phyloP scores from a whole-genome alignment of 495 filamentous ascomycete species.

The Darksidea phi region DNA sequence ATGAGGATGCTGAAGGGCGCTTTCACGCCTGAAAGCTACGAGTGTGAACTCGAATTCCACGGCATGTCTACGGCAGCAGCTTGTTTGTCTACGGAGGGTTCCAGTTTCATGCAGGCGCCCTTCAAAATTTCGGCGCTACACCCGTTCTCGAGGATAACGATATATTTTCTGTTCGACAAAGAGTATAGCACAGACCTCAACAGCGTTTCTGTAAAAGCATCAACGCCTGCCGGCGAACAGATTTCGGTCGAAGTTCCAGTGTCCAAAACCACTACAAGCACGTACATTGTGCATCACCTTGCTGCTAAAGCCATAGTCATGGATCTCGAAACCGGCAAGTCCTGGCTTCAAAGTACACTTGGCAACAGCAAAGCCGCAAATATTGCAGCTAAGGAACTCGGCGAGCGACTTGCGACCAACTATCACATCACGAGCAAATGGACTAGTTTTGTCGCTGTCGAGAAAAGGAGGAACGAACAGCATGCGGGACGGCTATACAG shows the following conservation, averaged over 20 bases:
- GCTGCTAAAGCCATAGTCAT: neutral
- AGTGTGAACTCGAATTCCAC: constrained; percentile 18
- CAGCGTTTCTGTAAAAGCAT: too few species aligned
- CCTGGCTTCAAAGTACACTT: neutral
- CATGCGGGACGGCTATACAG: too few species aligned
- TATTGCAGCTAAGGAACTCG: neutral
- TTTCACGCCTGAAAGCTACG: constrained; percentile 25
- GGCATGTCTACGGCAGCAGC: neutral
- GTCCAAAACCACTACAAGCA: constrained; percentile 20
- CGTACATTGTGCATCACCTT: constrained; percentile 10
- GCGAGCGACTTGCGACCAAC: constrained; percentile 3
- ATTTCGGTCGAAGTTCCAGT: too few species aligned
- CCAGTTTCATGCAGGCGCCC: neutral
- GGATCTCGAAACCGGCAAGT: neutral
- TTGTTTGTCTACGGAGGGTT: neutral
- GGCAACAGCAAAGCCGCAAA: neutral
- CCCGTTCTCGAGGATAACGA: too few species aligned
- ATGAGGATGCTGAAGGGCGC: constrained; percentile 38
- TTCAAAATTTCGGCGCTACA: too few species aligned
- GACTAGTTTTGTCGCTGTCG: neutral
- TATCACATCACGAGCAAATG: constrained; percentile 26
- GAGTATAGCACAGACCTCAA: too few species aligned
- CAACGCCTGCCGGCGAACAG: too few species aligned
- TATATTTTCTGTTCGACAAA: too few species aligned
- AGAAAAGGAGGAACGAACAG: too few species aligned